phyloP scores from a whole-genome alignment of 345 rosid genomes.

The Citrus sp. region DNA sequence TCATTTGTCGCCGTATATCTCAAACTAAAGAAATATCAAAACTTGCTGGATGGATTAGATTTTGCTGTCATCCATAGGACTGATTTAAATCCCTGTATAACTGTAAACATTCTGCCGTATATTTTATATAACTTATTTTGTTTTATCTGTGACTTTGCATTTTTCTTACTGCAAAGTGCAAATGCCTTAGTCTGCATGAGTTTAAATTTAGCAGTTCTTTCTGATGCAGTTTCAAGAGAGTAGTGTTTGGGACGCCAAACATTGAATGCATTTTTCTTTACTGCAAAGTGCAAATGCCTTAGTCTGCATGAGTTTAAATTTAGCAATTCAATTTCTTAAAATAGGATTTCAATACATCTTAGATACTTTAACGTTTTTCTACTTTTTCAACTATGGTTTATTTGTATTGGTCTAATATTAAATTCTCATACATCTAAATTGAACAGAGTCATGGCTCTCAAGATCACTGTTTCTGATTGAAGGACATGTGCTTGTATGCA shows the following conservation, averaged over 20 bases:
- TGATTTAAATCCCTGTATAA: not conserved
- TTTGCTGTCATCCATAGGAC: not conserved
- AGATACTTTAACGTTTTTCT: not conserved
- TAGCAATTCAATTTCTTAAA: not conserved
- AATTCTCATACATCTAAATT: conserved; percentile 12
- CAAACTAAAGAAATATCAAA: not conserved
- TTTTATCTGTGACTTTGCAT: not conserved
- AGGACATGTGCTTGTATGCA: conserved; percentile 61
- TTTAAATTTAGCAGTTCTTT: not conserved
- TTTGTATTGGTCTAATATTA: not conserved
- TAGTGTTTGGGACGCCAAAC: not conserved
- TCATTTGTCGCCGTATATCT: not conserved
- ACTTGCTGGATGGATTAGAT: not conserved
- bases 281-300: too few species aligned
- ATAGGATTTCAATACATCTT: not conserved
- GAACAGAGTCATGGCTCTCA: conserved; percentile 51
- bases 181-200: not conserved
- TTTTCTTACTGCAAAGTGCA: not conserved
- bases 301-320: too few species aligned
- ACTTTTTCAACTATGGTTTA: not conserved
- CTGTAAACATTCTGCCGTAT: not conserved
- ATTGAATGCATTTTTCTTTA: too few species aligned
- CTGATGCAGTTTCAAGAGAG: not conserved
- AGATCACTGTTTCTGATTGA: conserved; percentile 74
- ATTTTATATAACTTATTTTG: not conserved